phyloP scores from a whole-genome alignment of 2,329 filamentous ascomycete species.

The Aspergillus tanneri region DNA sequence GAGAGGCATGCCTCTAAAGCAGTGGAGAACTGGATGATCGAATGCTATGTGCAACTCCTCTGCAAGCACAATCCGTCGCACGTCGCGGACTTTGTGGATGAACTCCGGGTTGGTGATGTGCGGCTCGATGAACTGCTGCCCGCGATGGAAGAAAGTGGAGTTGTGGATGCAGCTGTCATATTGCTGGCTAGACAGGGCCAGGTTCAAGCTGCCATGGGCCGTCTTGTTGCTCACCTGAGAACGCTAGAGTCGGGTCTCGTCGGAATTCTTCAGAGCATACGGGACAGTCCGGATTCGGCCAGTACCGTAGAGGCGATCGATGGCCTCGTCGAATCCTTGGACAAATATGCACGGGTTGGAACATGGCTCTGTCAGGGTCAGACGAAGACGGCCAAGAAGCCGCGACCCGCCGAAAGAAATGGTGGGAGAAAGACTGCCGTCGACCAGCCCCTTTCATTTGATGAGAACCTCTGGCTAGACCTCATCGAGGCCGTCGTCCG shows the following conservation, averaged over 20 bases:
- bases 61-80: slow-evolving; percentile 79
- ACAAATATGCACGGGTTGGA: slow-evolving; percentile 88
- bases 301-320: slow-evolving; percentile 66
- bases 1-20: slow-evolving; percentile 30
- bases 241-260: slow-evolving; percentile 76
- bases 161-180: slow-evolving; percentile 88
- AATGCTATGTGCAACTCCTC: slow-evolving; percentile 87
- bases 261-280: slow-evolving; percentile 65
- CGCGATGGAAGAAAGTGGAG: slow-evolving; percentile 82
- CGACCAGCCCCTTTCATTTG: slow-evolving; percentile 57
- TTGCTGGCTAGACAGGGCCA: slow-evolving; percentile 87
- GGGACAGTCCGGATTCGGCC: slow-evolving; percentile 56
- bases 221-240: slow-evolving; percentile 75
- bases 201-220: slow-evolving; percentile 76
- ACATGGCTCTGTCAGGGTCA: slow-evolving; percentile 94
- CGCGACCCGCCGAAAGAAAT: slow-evolving; percentile 30
- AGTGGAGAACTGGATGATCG: slow-evolving; percentile 63
- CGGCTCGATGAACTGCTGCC: slow-evolving; percentile 78
- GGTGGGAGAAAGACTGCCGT: slow-evolving; percentile 47
- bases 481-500: slow-evolving; percentile 62
- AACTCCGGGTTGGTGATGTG: slow-evolving; percentile 73
- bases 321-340: slow-evolving; percentile 72
- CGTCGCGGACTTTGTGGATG: slow-evolving; percentile 80
- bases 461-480: slow-evolving; percentile 66
- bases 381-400: slow-evolving; percentile 58